Evolutionary conservation across 2,329 filamentous ascomycete genomes (phyloP).

Genomic region (Aspergillus sp.): DNA sequence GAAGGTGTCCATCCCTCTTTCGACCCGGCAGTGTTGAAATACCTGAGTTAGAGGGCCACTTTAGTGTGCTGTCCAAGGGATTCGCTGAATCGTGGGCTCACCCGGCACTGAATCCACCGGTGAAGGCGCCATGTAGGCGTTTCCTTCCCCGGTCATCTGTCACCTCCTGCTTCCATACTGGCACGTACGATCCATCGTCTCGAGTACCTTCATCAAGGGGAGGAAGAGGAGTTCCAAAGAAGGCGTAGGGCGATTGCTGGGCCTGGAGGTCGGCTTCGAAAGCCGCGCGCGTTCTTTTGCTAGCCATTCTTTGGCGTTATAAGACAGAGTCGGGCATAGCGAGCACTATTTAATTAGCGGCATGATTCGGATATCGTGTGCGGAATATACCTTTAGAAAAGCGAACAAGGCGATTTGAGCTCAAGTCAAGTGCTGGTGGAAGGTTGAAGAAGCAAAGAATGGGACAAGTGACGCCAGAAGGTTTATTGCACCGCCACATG

Average conservation of each 20-base stretch:
- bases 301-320: conserved; percentile 58
- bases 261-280: conserved; percentile 73
- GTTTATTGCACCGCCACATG: conserved; percentile 7
- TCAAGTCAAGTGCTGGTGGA: neutral
- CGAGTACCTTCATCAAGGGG: conserved; percentile 71
- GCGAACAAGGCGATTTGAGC: neutral
- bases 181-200: conserved; percentile 89
- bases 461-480: conserved; percentile 9
- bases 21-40: conserved; percentile 97
- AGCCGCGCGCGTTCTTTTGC: conserved; percentile 74
- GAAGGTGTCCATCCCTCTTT: conserved; percentile 97
- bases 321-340: conserved; percentile 1
- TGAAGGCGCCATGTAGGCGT: conserved; percentile 92
- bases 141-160: conserved; percentile 88
- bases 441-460: neutral
- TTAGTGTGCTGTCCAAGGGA: conserved; percentile 34
- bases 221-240: conserved; percentile 83
- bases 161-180: conserved; percentile 98
- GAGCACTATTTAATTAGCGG: neutral
- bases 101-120: conserved; percentile 94
- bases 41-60: conserved; percentile 54
- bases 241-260: conserved; percentile 69
- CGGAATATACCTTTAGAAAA: neutral
- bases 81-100: conserved; percentile 50
- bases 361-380: no score